Percentiles rank a stretch among this genome's conserved stretches.
Evolutionary conservation across 2,329 filamentous ascomycete genomes (phyloP).

Genomic region (Ilyonectria sp.): DNA sequence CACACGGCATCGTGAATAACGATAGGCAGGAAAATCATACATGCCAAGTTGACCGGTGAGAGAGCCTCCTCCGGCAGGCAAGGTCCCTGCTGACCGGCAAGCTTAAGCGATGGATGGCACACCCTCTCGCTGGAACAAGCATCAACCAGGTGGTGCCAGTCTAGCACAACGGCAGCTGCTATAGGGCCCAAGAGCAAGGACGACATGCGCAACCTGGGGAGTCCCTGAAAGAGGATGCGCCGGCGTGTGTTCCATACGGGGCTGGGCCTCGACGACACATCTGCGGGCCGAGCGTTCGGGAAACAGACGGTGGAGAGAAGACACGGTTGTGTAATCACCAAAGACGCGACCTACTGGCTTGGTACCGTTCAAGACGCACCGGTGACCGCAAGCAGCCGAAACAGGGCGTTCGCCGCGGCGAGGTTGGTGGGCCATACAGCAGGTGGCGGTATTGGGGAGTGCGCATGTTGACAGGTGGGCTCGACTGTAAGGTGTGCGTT

Average conservation of each 20-base stretch:
- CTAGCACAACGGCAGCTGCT: slow-evolving; percentile 21
- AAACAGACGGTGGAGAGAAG: slow-evolving; percentile 13
- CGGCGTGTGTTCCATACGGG: neutral
- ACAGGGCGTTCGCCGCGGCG: slow-evolving; percentile 46
- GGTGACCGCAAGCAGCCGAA: slow-evolving; percentile 33
- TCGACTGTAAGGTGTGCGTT: slow-evolving; percentile 28
- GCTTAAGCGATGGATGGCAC: slow-evolving; percentile 23
- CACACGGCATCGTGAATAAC: slow-evolving; percentile 33
- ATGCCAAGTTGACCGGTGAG: slow-evolving; percentile 45
- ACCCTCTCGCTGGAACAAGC: slow-evolving; percentile 35
- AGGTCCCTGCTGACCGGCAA: slow-evolving; percentile 34
- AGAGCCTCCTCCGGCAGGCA: slow-evolving; percentile 34
- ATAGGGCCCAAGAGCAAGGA: slow-evolving; percentile 12
- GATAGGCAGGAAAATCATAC: slow-evolving; percentile 37
- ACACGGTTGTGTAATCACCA: slow-evolving; percentile 11
- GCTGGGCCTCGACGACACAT: slow-evolving; percentile 24
- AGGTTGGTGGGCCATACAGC: slow-evolving; percentile 33
- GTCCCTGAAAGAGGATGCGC: slow-evolving; percentile 9
- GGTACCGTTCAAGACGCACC: slow-evolving; percentile 14
- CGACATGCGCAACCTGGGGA: slow-evolving; percentile 17
- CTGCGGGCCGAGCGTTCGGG: slow-evolving; percentile 34
- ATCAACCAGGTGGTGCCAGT: slow-evolving; percentile 30
- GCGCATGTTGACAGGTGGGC: slow-evolving; percentile 38
- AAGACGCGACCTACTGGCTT: slow-evolving; percentile 10
- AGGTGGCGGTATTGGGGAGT: slow-evolving; percentile 30